Conservation (phyloP, 306 rosid species). For the Nissolia schottii region DNA sequence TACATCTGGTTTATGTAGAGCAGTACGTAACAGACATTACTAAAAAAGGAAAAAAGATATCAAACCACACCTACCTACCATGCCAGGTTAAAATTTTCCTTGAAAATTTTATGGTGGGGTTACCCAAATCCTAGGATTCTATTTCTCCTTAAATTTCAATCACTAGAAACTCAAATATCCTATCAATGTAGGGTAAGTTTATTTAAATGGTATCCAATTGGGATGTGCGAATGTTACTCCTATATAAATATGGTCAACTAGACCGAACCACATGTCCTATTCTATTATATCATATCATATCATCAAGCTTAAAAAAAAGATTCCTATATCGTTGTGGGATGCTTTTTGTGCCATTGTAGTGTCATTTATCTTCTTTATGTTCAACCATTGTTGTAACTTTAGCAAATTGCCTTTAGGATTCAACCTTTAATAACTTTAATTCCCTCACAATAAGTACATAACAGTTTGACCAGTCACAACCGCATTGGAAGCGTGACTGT, state of each 20-base stretch:
- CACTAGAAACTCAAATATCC: neutral
- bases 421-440: neutral
- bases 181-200: neutral
- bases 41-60: neutral
- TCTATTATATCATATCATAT: no score
- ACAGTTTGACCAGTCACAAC: neutral
- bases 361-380: slow-evolving; percentile 22
- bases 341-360: slow-evolving; percentile 10
- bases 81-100: neutral
- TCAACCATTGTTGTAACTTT: neutral
- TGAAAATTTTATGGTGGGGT: neutral
- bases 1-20: neutral
- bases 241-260: neutral
- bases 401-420: slow-evolving; percentile 19
- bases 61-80: neutral
- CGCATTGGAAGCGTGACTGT: neutral
- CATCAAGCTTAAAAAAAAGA: neutral
- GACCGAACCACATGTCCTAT: neutral
- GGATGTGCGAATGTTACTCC: neutral
- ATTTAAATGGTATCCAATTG: neutral
- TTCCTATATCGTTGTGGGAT: neutral
- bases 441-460: neutral
- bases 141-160: neutral
- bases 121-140: neutral
- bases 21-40: neutral